A percentile compares a stretch with the other conserved stretches of the same genome.
Evolutionary conservation across 2,329 filamentous ascomycete species (phyloP).

Genomic region (Chrysoporthe cubensis): DNA sequence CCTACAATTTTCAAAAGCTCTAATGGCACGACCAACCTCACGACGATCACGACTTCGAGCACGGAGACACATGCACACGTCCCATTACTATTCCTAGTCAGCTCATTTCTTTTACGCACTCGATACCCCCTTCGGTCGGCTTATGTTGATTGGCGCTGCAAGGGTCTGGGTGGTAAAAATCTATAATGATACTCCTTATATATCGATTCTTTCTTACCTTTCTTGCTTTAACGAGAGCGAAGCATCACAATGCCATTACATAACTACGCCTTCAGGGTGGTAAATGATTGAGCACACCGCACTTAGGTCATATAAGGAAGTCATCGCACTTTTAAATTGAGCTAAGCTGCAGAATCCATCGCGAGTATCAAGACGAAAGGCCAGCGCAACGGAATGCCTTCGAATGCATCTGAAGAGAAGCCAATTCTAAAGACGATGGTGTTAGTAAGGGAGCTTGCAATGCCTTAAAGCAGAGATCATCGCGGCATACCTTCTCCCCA

Average conservation of each 20-base stretch:
- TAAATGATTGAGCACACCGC: too few species aligned
- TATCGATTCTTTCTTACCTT: background rate
- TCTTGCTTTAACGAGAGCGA: background rate
- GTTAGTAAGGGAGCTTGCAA: too few species aligned
- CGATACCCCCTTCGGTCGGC: conserved; percentile 32
- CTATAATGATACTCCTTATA: background rate
- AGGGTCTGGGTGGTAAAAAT: conserved; percentile 21
- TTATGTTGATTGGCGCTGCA: conserved; percentile 24
- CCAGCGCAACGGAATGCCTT: too few species aligned
- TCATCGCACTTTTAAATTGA: too few species aligned
- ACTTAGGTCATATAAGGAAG: too few species aligned
- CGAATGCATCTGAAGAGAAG: too few species aligned
- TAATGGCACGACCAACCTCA: conserved; percentile 4
- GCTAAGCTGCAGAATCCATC: too few species aligned
- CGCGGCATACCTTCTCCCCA: too few species aligned
- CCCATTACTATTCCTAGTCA: conserved; percentile 19
- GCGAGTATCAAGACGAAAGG: too few species aligned
- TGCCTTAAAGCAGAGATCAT: too few species aligned
- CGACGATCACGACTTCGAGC: conserved; percentile 21
- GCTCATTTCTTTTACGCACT: conserved; percentile 26
- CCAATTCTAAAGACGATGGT: too few species aligned
- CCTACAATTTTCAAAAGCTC: conserved; percentile 1
- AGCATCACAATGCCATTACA: background rate
- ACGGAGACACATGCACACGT: background rate
- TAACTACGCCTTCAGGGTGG: background rate